phyloP scores from a whole-genome alignment of 75 land plant genomes.

The Isoetes taiwanensis region DNA sequence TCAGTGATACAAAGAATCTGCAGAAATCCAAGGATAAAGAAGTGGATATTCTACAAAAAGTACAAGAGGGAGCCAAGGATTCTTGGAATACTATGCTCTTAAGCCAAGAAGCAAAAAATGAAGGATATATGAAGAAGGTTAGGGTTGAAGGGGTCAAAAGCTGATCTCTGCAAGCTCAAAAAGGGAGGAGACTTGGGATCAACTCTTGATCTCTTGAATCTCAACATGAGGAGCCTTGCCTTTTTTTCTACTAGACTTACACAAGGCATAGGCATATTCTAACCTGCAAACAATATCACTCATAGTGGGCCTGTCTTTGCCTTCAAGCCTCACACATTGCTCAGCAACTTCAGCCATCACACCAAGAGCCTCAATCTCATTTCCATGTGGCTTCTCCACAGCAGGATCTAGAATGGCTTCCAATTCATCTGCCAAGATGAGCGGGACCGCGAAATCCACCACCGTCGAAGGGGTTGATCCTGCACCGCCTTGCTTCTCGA shows the following conservation, averaged over 20 bases:
- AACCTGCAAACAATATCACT: conserved; percentile 43
- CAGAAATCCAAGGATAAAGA: too few relatives aligned
- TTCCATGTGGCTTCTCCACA: conserved; percentile 30
- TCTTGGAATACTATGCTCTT: too few relatives aligned
- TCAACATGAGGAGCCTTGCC: too few relatives aligned
- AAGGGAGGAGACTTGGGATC: too few relatives aligned
- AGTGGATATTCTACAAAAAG: too few relatives aligned
- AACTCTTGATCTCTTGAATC: too few relatives aligned
- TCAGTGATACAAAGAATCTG: too few relatives aligned
- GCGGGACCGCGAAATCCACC: conserved; percentile 57
- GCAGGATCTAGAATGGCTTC: conserved; percentile 32
- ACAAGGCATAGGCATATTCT: conserved; percentile 40
- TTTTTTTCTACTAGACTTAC: conserved; percentile 2
- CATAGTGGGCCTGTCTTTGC: conserved; percentile 54
- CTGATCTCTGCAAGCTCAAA: too few relatives aligned
- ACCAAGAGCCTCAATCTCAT: conserved; percentile 53
- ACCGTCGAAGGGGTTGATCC: conserved; percentile 30
- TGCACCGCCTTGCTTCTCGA: conserved; percentile 25
- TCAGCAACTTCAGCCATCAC: conserved; percentile 46
- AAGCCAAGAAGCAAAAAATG: too few relatives aligned
- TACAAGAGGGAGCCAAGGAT: too few relatives aligned
- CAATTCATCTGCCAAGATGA: conserved; percentile 37
- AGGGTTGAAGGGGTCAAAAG: too few relatives aligned
- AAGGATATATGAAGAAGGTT: too few relatives aligned
- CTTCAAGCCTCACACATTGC: conserved; percentile 50